Conservation (phyloP, 805 yeast genomes). For the Ogataea nitratoaversa region DNA sequence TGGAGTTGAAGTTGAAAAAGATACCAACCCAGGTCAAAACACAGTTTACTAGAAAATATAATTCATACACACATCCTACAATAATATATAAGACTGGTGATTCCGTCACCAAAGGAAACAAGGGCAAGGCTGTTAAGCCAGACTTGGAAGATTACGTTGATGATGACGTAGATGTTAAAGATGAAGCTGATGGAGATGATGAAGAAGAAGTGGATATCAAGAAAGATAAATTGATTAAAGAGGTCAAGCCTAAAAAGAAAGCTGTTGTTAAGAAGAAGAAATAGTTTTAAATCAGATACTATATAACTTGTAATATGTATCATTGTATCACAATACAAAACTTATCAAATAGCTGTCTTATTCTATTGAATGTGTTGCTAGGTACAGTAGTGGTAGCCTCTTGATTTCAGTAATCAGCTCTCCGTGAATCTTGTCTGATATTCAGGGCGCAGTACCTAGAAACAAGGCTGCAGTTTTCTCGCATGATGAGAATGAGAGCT, state of each 20-base stretch:
- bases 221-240: conserved; percentile 63
- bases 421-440: no score
- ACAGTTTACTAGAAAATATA: conserved; percentile 83
- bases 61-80: conserved; percentile 72
- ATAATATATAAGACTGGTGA: conserved; percentile 76
- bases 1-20: conserved; percentile 47
- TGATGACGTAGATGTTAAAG: conserved; percentile 42
- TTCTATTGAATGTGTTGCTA: no score
- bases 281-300: no score
- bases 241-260: conserved; percentile 32
- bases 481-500: no score
- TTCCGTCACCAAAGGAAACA: conserved; percentile 41
- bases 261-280: conserved; percentile 5
- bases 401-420: no score
- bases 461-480: background rate
- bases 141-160: conserved; percentile 71
- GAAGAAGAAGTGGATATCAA: conserved; percentile 44
- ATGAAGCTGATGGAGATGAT: conserved; percentile 39
- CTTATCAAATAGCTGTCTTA: no score
- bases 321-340: background rate
- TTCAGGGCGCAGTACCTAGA: background rate
- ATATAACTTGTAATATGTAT: background rate
- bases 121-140: conserved; percentile 35
- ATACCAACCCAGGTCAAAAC: conserved; percentile 77
- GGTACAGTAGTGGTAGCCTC: no score